Percentiles rank a stretch among this genome's conserved stretches.
phyloP scores from a whole-genome alignment of 116 monocot genomes.

The Posidonia oceanica region DNA sequence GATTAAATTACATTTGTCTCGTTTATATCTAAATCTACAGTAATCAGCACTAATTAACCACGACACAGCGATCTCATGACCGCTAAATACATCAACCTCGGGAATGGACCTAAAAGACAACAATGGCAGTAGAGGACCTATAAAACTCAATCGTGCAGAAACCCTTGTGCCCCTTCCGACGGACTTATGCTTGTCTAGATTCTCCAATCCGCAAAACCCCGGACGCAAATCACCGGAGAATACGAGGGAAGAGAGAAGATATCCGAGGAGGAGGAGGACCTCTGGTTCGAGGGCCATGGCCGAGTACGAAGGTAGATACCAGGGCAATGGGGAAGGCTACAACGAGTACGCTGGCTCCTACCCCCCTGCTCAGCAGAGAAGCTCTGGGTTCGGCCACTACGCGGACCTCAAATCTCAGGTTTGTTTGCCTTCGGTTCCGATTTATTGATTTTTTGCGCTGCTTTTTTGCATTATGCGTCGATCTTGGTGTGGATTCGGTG shows the following conservation, averaged over 20 bases:
- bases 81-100: too few species aligned
- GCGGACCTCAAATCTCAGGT: slow-evolving; percentile 17
- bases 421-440: neutral
- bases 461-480: too few species aligned
- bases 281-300: neutral
- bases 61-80: too few species aligned
- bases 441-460: neutral
- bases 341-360: slow-evolving; percentile 13
- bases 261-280: neutral
- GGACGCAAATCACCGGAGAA: neutral
- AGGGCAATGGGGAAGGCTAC: slow-evolving; percentile 22
- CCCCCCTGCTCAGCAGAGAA: slow-evolving; percentile 2
- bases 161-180: too few species aligned
- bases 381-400: slow-evolving; percentile 15
- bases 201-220: too few species aligned
- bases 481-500: neutral
- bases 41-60: too few species aligned
- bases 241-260: neutral
- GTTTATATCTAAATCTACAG: too few species aligned
- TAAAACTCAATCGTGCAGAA: too few species aligned
- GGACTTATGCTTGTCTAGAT: neutral
- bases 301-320: slow-evolving; percentile 19
- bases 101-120: too few species aligned
- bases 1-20: too few species aligned
- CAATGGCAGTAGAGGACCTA: too few species aligned